phyloP scores from a whole-genome alignment of 345 rosid species.

The Citrus mangshanensis region DNA sequence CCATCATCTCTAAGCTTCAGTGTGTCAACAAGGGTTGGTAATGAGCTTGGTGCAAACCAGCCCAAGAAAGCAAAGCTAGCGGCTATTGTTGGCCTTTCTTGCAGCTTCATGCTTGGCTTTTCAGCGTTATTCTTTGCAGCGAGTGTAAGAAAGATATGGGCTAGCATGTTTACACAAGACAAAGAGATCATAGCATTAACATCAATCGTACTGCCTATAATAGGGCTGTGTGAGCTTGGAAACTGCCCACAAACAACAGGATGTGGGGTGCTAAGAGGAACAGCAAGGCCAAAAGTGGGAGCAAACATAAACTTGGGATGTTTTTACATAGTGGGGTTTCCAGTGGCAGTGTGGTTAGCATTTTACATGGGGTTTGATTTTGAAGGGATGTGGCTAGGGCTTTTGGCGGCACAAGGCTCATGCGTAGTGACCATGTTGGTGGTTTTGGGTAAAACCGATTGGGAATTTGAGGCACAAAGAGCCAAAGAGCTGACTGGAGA shows the following conservation, averaged over 20 bases:
- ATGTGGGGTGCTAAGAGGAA: constrained; percentile 72
- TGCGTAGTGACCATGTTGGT: constrained; percentile 59
- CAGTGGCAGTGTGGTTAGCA: constrained; percentile 55
- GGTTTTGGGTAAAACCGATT: constrained; percentile 53
- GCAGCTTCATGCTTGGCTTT: constrained; percentile 54
- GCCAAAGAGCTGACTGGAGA: constrained; percentile 51
- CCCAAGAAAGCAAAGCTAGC: constrained; percentile 56
- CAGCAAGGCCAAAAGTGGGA: constrained; percentile 72
- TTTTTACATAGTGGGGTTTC: constrained; percentile 64
- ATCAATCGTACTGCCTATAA: constrained; percentile 56
- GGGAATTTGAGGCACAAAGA: constrained; percentile 52
- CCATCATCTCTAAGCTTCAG: constrained; percentile 79
- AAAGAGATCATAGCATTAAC: constrained; percentile 52
- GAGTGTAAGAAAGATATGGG: constrained; percentile 56
- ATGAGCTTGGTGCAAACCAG: constrained; percentile 61
- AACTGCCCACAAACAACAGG: constrained; percentile 83
- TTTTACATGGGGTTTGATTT: constrained; percentile 55
- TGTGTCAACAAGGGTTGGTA: constrained; percentile 74
- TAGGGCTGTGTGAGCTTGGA: constrained; percentile 74
- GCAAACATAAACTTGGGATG: constrained; percentile 72
- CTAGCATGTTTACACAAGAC: constrained; percentile 61
- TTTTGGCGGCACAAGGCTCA: constrained; percentile 65
- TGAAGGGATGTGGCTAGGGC: constrained; percentile 68
- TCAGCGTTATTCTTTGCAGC: constrained; percentile 45
- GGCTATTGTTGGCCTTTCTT: constrained; percentile 47